Evolutionary conservation across 805 yeast species (phyloP).

Genomic region (Gaillardinia entomophila): DNA sequence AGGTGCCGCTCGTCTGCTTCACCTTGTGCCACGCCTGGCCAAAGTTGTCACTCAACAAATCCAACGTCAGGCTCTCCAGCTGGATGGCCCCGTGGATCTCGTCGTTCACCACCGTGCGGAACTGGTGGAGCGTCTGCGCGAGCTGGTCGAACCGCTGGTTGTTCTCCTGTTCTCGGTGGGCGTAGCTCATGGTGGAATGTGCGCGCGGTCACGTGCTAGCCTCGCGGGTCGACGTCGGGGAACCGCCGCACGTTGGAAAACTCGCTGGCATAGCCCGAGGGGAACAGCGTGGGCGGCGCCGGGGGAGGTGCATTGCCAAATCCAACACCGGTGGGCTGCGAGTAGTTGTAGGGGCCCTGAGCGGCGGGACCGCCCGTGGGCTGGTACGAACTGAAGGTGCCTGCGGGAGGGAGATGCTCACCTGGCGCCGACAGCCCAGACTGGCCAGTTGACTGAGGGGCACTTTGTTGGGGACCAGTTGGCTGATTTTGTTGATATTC

Average conservation of each 20-base stretch:
- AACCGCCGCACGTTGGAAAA: slow-evolving; percentile 23
- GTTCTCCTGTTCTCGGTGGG: slow-evolving; percentile 38
- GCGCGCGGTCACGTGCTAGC: not conserved
- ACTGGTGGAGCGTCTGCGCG: slow-evolving; percentile 37
- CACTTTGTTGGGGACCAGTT: slow-evolving; percentile 1
- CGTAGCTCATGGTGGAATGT: slow-evolving; percentile 15
- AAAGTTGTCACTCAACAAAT: slow-evolving; percentile 34
- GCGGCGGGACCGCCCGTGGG: too few species aligned
- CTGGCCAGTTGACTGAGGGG: too few species aligned
- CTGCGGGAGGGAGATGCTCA: too few species aligned
- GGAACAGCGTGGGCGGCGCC: too few species aligned
- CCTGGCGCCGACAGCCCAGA: too few species aligned
- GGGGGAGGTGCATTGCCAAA: too few species aligned
- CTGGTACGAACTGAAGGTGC: too few species aligned
- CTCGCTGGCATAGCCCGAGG: too few species aligned
- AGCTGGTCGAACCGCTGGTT: slow-evolving; percentile 38
- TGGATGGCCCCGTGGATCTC: slow-evolving; percentile 38
- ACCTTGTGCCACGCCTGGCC: slow-evolving; percentile 32
- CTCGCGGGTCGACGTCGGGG: slow-evolving; percentile 16
- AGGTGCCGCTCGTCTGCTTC: slow-evolving; percentile 34
- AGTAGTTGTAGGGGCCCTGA: too few species aligned
- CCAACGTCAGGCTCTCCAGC: slow-evolving; percentile 34
- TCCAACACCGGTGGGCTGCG: slow-evolving; percentile 1
- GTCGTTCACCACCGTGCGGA: slow-evolving; percentile 35
- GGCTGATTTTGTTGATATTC: too few species aligned